Conservation (phyloP, 768 basidiomycete genomes). For the Mycena epipterygia region DNA sequence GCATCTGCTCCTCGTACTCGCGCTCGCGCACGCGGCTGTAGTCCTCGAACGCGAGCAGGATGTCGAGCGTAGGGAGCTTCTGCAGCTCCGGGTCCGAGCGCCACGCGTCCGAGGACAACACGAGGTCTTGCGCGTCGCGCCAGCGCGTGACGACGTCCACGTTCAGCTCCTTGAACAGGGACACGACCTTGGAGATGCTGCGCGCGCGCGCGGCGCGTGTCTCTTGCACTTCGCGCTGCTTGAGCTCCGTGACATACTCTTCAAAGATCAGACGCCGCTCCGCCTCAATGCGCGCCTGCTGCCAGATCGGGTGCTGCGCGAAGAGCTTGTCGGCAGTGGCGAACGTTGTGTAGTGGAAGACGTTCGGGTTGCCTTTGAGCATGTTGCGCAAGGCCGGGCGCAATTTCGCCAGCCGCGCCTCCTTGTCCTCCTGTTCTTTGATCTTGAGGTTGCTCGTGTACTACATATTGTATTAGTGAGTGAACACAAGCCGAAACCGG, state of each 20-base stretch:
- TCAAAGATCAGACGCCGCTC: slow-evolving; percentile 93
- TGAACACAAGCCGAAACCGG: background rate
- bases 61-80: slow-evolving; percentile 90
- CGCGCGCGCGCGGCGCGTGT: slow-evolving; percentile 81
- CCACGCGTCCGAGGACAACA: slow-evolving; percentile 86
- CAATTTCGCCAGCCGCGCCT: slow-evolving; percentile 85
- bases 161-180: slow-evolving; percentile 87
- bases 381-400: slow-evolving; percentile 90
- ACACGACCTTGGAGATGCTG: slow-evolving; percentile 86
- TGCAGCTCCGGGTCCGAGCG: slow-evolving; percentile 81
- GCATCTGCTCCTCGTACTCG: slow-evolving; percentile 91
- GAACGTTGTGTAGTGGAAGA: slow-evolving; percentile 94
- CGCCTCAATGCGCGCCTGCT: slow-evolving; percentile 84
- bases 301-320: slow-evolving; percentile 91
- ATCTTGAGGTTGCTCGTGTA: slow-evolving; percentile 83
- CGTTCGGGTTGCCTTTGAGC: slow-evolving; percentile 88
- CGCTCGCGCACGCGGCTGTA: slow-evolving; percentile 91
- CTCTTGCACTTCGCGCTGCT: slow-evolving; percentile 91
- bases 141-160: slow-evolving; percentile 96
- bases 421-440: slow-evolving; percentile 90
- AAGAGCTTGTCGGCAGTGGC: slow-evolving; percentile 90
- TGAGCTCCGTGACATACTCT: slow-evolving; percentile 90
- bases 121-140: slow-evolving; percentile 84
- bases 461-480: slow-evolving; percentile 52
- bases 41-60: slow-evolving; percentile 94